Evolutionary conservation across 305 asterid genomes (phyloP).

Genomic region (Fraxinus platypoda): DNA sequence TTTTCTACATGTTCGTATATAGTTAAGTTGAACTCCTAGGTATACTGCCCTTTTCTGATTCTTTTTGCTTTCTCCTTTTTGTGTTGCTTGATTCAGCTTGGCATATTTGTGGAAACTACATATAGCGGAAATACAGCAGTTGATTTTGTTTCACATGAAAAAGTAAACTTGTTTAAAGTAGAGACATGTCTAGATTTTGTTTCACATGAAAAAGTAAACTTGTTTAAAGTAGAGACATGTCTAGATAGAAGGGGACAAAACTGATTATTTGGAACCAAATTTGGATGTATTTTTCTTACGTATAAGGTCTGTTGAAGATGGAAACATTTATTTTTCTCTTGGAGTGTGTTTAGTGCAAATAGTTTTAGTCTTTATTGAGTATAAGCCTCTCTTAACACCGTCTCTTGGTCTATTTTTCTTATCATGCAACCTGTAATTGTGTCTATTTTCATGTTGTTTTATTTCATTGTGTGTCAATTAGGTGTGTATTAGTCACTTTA

Average conservation of each 20-base stretch:
- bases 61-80: neutral
- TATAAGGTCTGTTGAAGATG: neutral
- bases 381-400: neutral
- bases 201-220: neutral
- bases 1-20: neutral
- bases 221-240: neutral
- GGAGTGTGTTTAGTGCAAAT: neutral
- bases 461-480: constrained; percentile 4
- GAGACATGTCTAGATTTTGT: too few relatives aligned
- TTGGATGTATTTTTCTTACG: neutral
- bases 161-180: too few relatives aligned
- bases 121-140: neutral
- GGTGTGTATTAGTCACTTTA: neutral
- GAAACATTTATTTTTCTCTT: neutral
- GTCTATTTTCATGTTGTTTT: neutral
- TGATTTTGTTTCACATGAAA: neutral
- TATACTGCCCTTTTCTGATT: neutral
- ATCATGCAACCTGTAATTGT: neutral
- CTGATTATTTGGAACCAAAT: neutral
- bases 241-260: neutral
- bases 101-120: neutral
- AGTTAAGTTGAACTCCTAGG: neutral
- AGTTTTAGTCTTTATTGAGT: neutral
- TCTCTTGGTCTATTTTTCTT: neutral
- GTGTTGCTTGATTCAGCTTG: neutral